Evolutionary conservation across 768 basidiomycete species (phyloP), one percentile per base, ranked within the genome.

Genomic region (Suillus hirtellus): DNA sequence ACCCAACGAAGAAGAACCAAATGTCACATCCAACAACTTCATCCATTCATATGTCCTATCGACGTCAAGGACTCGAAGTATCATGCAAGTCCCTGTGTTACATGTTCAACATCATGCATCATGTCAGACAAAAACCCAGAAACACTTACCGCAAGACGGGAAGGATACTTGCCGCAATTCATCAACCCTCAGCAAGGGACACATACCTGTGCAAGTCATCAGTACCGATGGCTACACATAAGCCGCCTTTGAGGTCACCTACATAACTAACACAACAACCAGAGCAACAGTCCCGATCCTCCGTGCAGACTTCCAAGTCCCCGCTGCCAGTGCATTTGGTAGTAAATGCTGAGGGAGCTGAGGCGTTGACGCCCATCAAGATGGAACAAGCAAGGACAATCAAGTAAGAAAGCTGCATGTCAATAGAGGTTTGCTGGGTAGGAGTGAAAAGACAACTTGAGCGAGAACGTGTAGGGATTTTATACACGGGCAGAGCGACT

Each of bases 391-490:
- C 31, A 10, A 53, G 31, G 52, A 53, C 12, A 17, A 19, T 34
- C 31, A 53, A 53, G 12, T 53, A 53, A 53, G 31, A 53, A 34
- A 53, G 31, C 10, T 53, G 52, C 52, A 53, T 53, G 31, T 34
- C 19, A 34, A 34, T 53, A 19, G 17, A 52, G 27, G 27, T 31
- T 17, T 52, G 1, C 17, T 52, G 27, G 24, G 52, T n/a, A 53
- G 27, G 27, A 17, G 15, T 31, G 9, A 34, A 52, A 52, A 52
- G 15, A 17, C 17, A 34, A 34, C 17, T 52, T 31, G 50, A 53
- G 19, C 31, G 19, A 52, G 27, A 31, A 31, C 17, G 8, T 10
- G 27, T 10, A 19, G 9, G 4, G 52, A n/a, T 10, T 53, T 53
- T 53, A 53, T 53, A 53, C 52, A 10, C 19, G 17, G 5, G 10